Evolutionary conservation across 1,284 basidiomycete species (phyloP).

Genomic region (Cystobasidium sp.): DNA sequence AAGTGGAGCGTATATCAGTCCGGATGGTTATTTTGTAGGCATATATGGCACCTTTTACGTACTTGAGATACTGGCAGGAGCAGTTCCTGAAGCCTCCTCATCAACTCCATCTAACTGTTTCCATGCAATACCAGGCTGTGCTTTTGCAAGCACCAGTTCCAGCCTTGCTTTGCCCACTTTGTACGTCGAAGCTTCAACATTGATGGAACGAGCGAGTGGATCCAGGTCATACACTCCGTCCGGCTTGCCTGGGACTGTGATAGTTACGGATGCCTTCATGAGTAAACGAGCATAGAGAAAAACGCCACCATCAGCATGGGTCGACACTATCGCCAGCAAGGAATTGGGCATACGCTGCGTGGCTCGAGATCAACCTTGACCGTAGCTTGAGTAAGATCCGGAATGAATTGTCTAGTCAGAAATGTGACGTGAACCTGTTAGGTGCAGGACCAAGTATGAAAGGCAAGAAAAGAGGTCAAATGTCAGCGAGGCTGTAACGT

Average conservation of each 20-base stretch:
- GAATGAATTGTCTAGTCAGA: neutral
- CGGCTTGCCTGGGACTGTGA: conserved; percentile 51
- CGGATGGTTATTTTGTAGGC: too few relatives aligned
- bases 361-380: conserved; percentile 17
- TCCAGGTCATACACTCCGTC: conserved; percentile 61
- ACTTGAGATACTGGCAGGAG: conserved; percentile 18
- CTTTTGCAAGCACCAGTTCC: conserved; percentile 72
- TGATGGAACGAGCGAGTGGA: conserved; percentile 80
- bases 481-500: neutral
- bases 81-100: conserved; percentile 52
- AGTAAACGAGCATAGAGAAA: neutral
- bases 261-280: conserved; percentile 50
- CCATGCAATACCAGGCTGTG: conserved; percentile 69
- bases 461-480: neutral
- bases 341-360: neutral
- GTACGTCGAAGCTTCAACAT: conserved; percentile 66
- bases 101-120: conserved; percentile 70
- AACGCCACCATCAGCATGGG: neutral
- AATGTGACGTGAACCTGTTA: conserved; percentile 17
- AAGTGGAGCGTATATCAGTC: too few relatives aligned
- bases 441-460: neutral
- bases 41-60: neutral
- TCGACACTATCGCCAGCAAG: neutral
- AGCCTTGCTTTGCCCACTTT: conserved; percentile 82
- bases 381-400: neutral